phyloP scores from a whole-genome alignment of 202 grass and related monocot species.

The Setaria viridis region DNA sequence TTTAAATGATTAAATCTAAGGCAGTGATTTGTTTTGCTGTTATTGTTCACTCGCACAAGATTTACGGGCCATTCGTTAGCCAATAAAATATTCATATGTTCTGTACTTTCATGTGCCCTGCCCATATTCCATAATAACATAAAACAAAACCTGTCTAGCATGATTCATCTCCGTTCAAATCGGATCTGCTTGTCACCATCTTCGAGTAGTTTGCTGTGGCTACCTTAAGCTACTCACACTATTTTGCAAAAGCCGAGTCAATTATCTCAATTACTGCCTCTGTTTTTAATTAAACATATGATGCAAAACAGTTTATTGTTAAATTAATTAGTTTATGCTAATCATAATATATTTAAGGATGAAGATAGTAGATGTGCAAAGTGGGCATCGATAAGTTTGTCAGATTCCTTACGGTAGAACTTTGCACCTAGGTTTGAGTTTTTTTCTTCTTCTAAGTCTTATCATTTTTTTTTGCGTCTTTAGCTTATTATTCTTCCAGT shows the following conservation, averaged over 20 bases:
- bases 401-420: no score
- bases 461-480: no score
- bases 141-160: neutral
- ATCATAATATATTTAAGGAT: no score
- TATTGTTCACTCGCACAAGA: neutral
- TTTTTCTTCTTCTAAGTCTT: no score
- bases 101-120: neutral
- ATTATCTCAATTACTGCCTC: no score
- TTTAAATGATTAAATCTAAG: slow-evolving; percentile 15
- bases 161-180: neutral
- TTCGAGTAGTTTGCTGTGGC: neutral
- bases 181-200: neutral
- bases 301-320: no score
- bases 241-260: neutral
- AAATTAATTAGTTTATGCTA: no score
- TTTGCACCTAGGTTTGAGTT: no score
- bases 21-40: neutral
- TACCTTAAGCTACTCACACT: neutral
- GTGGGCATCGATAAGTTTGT: no score
- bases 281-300: no score
- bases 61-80: neutral
- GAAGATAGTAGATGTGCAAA: no score
- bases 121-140: slow-evolving; percentile 1
- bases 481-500: no score
- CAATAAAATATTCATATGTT: neutral